phyloP scores from a whole-genome alignment of 495 filamentous ascomycete genomes.

The Penicillium lividum region DNA sequence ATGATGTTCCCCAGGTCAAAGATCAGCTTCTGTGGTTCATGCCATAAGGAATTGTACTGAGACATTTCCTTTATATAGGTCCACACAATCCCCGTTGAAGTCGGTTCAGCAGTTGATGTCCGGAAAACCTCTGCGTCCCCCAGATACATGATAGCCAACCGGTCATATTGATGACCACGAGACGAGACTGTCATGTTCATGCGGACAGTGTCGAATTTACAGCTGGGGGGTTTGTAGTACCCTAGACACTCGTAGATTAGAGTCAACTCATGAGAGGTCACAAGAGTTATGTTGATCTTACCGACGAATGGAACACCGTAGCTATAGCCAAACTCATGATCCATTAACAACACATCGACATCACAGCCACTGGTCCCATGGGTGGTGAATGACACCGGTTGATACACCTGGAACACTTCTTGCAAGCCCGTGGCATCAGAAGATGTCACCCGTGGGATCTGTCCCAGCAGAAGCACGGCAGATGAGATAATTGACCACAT shows the following conservation, averaged over 20 bases:
- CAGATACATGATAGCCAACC: slow-evolving; percentile 77
- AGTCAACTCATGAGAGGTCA: neutral
- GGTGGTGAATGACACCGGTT: slow-evolving; percentile 54
- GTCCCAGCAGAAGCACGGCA: slow-evolving; percentile 2
- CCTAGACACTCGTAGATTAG: slow-evolving; percentile 41
- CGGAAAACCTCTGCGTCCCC: slow-evolving; percentile 81
- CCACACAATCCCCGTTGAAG: slow-evolving; percentile 65
- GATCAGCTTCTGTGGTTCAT: slow-evolving; percentile 68
- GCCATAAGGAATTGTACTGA: slow-evolving; percentile 68
- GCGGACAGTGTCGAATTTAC: slow-evolving; percentile 73
- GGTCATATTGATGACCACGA: slow-evolving; percentile 74
- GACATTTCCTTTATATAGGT: slow-evolving; percentile 86
- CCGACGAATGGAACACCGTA: slow-evolving; percentile 82
- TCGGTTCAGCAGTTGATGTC: slow-evolving; percentile 87
- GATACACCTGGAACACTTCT: slow-evolving; percentile 68
- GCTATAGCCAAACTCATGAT: slow-evolving; percentile 71
- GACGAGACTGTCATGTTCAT: slow-evolving; percentile 83
- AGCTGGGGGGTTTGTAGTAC: slow-evolving; percentile 66
- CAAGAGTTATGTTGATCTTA: slow-evolving; percentile 32
- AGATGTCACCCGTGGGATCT: slow-evolving; percentile 1
- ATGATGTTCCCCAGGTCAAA: slow-evolving; percentile 83
- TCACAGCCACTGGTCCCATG: slow-evolving; percentile 50
- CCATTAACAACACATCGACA: slow-evolving; percentile 58
- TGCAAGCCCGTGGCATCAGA: slow-evolving; percentile 30
- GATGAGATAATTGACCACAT: slow-evolving; percentile 1